Percentiles rank a stretch among this genome's conserved stretches.
Conservation (phyloP, 2,329 filamentous ascomycete genomes). For the Lojkania enalia region DNA sequence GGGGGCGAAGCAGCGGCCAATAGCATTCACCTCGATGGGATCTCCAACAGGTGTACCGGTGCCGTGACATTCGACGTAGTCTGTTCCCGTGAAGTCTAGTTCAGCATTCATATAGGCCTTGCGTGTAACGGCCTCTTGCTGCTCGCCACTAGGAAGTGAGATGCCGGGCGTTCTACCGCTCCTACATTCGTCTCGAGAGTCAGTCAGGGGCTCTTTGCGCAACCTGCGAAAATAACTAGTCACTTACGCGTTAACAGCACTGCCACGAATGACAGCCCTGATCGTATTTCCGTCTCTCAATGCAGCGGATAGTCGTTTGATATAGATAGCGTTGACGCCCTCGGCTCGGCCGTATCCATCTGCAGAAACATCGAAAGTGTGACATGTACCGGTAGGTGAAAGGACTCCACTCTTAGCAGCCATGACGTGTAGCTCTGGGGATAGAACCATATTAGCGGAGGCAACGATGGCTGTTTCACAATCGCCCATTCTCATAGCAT, state of each 20-base stretch:
- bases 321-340: conserved; percentile 56
- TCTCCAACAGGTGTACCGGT: conserved; percentile 56
- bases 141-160: conserved; percentile 50
- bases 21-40: conserved; percentile 28
- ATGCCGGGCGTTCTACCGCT: conserved; percentile 58
- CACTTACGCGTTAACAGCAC: conserved; percentile 50
- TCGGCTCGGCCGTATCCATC: conserved; percentile 67
- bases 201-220: too few relatives aligned
- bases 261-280: conserved; percentile 43
- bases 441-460: conserved; percentile 42
- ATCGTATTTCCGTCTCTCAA: conserved; percentile 57
- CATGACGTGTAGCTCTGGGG: not conserved
- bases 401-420: conserved; percentile 8
- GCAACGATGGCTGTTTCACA: conserved; percentile 38
- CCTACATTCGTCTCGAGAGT: too few relatives aligned
- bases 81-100: conserved; percentile 11
- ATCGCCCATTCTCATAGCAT: conserved; percentile 25
- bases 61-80: conserved; percentile 48
- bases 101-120: not conserved
- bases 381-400: not conserved
- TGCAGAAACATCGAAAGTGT: conserved; percentile 41
- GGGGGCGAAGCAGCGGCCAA: conserved; percentile 18
- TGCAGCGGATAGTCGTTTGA: conserved; percentile 62
- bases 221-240: too few relatives aligned
- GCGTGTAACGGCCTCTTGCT: not conserved